phyloP scores from a whole-genome alignment of 345 rosid species.

The Triadica sebifera region DNA sequence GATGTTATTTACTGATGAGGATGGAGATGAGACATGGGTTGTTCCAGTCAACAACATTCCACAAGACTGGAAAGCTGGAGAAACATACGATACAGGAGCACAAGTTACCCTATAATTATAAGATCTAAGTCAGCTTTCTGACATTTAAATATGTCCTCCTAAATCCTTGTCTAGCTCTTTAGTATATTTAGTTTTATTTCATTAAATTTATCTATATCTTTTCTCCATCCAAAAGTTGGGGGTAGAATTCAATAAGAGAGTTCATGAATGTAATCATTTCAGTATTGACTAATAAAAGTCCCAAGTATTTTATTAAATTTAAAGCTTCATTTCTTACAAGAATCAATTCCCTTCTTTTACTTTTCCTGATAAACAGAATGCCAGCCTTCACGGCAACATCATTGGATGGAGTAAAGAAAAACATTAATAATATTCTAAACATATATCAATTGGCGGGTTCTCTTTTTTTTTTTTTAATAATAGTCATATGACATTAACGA shows the following conservation, averaged over 20 bases:
- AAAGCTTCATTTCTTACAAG: background rate
- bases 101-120: constrained; percentile 35
- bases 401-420: no score
- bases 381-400: no score
- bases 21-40: constrained; percentile 63
- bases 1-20: constrained; percentile 55
- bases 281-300: constrained; percentile 8
- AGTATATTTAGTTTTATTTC: background rate
- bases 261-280: constrained; percentile 25
- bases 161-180: no score
- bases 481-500: no score
- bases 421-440: no score
- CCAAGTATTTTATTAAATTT: constrained; percentile 1
- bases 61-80: constrained; percentile 59
- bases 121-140: background rate
- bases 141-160: no score
- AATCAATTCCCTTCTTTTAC: background rate
- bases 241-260: constrained; percentile 5
- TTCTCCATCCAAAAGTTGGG: background rate
- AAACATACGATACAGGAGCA: constrained; percentile 57
- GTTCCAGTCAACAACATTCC: constrained; percentile 62
- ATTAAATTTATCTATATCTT: background rate
- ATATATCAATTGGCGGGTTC: no score
- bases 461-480: no score
- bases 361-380: background rate